Evolutionary conservation across 2,329 filamentous ascomycete genomes (phyloP), one percentile per base, ranked within the genome.

Genomic region (Rutstroemia sp.): DNA sequence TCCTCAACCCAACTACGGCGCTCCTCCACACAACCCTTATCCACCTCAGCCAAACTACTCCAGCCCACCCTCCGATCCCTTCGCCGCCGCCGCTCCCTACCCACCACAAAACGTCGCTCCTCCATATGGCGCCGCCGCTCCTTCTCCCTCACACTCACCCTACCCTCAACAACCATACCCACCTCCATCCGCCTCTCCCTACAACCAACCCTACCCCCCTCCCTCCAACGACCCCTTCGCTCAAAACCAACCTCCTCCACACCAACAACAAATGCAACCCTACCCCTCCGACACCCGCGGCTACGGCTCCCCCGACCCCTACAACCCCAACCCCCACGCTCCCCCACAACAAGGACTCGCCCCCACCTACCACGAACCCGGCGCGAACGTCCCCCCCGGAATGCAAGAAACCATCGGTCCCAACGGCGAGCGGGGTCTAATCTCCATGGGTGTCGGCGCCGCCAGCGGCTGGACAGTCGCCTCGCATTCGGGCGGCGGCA

Each of bases 361-460:
- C 9, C 52, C 46, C 6, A 54, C 51, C 10, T 55, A 55, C 25
- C 7, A 21, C 8, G 52, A 55, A 17, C 52, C 52, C 1, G 52
- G 52, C 46, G 46, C 52, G 6, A 55, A 55, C 14, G 14, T 49
- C 1, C 52, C 52, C 1, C 52, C 52, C 1, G 52, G 48, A 12
- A 55, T 40, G 21, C 45, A 40, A 2, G 45, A 55, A 25, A 40
- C 45, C 21, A 1, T 55, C 12, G 52, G 42, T 4, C 42, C 42
- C 42, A 45, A 55, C 27, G 52, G 52, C 4, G 52, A 55, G 16
- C 45, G 52, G 12, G 52, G 52, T 6, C 34, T 55, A 16, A 19
- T 55, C 10, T 44, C 36, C 4, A 55, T 55, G 52, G 52, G 52
- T 8, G 39, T 55, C n/a, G 52, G 52, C 8, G 52, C 52, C 25